Conservation (phyloP, 768 basidiomycete genomes). For the Steccherinum ochraceum region DNA sequence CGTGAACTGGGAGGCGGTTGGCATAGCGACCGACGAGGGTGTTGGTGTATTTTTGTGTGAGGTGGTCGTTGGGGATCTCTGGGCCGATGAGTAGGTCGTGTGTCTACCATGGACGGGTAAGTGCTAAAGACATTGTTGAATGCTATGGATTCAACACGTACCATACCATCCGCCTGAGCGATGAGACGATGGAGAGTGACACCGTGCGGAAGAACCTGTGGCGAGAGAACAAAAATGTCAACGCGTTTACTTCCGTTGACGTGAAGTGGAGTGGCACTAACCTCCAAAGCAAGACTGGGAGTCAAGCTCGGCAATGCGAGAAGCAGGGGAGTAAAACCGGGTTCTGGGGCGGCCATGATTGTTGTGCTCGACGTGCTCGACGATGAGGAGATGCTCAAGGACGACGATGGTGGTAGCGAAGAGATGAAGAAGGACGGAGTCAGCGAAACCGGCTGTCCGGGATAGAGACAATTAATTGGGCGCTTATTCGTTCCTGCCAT, state of each 20-base stretch:
- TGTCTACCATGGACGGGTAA: conserved; percentile 37
- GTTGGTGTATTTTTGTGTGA: conserved; percentile 62
- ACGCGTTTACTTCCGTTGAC: not conserved
- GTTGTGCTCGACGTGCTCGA: too few species aligned
- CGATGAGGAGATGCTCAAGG: too few species aligned
- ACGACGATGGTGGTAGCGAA: too few species aligned
- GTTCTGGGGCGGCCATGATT: too few species aligned
- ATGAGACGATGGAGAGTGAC: conserved; percentile 64
- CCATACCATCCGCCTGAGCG: conserved; percentile 59
- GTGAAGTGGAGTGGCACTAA: conserved; percentile 17
- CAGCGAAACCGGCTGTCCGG: too few species aligned
- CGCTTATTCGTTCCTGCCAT: too few species aligned
- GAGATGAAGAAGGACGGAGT: too few species aligned
- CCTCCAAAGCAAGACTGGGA: conserved; percentile 60
- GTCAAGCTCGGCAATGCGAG: conserved; percentile 49
- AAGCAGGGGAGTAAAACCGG: conserved; percentile 41
- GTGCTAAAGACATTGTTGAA: not conserved
- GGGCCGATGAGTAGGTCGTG: conserved; percentile 77
- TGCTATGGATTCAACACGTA: conserved; percentile 20
- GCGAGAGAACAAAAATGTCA: conserved; percentile 2
- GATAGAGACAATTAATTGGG: too few species aligned
- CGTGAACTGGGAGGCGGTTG: conserved; percentile 57
- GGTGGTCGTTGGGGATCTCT: conserved; percentile 53
- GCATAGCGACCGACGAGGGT: conserved; percentile 68
- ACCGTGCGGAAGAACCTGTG: conserved; percentile 58